A percentile compares a stretch with the other conserved stretches of the same genome.
Conservation (phyloP, 140 eudicot genomes). For the Ambrosia hybrid region DNA sequence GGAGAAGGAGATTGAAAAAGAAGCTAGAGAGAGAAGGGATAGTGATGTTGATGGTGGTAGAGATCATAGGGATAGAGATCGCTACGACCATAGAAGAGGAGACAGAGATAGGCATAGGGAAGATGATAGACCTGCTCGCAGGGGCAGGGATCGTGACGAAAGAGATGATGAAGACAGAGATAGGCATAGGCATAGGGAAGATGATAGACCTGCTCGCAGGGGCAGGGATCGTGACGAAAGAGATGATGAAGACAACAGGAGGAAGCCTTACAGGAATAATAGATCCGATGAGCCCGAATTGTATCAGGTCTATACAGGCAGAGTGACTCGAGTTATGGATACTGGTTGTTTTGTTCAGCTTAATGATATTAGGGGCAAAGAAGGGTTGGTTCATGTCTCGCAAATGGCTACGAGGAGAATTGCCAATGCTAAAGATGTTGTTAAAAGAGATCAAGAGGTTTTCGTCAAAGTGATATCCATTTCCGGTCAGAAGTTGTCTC, state of each 20-base stretch:
- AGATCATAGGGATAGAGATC: constrained; percentile 29
- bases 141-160: background rate
- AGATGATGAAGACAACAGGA: constrained; percentile 32
- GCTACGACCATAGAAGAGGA: too few species aligned
- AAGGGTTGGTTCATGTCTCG: constrained; percentile 81
- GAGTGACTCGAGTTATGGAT: constrained; percentile 77
- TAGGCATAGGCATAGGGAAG: constrained; percentile 19
- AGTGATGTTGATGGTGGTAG: constrained; percentile 14
- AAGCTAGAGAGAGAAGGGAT: constrained; percentile 40
- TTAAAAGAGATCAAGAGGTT: constrained; percentile 84
- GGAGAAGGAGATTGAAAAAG: constrained; percentile 80
- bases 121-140: constrained; percentile 5
- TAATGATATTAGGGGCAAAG: constrained; percentile 66
- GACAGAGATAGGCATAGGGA: constrained; percentile 2
- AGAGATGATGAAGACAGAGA: constrained; percentile 26
- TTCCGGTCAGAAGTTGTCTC: constrained; percentile 65
- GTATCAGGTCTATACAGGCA: constrained; percentile 70
- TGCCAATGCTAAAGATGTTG: constrained; percentile 66
- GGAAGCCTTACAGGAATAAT: constrained; percentile 42
- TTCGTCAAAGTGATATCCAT: constrained; percentile 76
- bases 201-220: constrained; percentile 32
- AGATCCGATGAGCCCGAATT: constrained; percentile 56
- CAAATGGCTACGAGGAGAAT: constrained; percentile 82
- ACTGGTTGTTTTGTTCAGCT: constrained; percentile 83
- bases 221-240: constrained; percentile 20